These are phyloP conservation scores for Euphorbia corollata DNA, from an alignment of 441 rosid genomes.

Conservation along the genomic window DNA sequence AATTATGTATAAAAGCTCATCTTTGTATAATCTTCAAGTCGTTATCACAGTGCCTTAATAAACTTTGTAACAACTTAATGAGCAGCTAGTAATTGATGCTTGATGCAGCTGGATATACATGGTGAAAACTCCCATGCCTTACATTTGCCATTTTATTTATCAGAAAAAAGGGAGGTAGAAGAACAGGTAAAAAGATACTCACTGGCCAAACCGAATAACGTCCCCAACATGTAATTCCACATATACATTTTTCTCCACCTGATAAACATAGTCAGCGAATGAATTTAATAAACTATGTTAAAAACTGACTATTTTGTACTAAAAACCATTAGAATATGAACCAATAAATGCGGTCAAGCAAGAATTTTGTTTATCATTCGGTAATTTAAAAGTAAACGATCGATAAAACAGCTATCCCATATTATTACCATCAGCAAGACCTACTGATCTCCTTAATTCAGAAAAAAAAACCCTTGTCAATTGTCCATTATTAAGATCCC, in stretches of 20 bases:
- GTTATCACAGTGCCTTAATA: background rate
- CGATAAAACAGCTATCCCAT: background rate
- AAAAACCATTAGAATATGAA: background rate
- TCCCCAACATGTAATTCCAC: conserved; percentile 82
- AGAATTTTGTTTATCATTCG: background rate
- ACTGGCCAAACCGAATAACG: conserved; percentile 91
- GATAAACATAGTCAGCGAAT: conserved; percentile 18
- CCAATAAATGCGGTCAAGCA: background rate
- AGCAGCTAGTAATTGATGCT: background rate
- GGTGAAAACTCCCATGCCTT: background rate
- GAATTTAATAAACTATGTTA: conserved; percentile 6
- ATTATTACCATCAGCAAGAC: background rate
- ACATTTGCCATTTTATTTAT: background rate
- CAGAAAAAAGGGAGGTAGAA: conserved; percentile 8
- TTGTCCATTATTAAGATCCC: background rate
- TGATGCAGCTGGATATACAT: background rate
- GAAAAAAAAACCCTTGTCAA: background rate
- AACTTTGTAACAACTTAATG: background rate
- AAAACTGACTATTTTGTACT: background rate
- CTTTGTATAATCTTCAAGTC: background rate
- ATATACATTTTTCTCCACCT: conserved; percentile 62
- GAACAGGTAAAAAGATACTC: conserved; percentile 27
- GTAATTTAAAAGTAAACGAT: background rate
- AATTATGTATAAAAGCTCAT: background rate
- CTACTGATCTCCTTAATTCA: background rate